Base-by-base conservation (phyloP, 2,329 filamentous ascomycete species). In the Aspergillus chevalieri region DNA sequence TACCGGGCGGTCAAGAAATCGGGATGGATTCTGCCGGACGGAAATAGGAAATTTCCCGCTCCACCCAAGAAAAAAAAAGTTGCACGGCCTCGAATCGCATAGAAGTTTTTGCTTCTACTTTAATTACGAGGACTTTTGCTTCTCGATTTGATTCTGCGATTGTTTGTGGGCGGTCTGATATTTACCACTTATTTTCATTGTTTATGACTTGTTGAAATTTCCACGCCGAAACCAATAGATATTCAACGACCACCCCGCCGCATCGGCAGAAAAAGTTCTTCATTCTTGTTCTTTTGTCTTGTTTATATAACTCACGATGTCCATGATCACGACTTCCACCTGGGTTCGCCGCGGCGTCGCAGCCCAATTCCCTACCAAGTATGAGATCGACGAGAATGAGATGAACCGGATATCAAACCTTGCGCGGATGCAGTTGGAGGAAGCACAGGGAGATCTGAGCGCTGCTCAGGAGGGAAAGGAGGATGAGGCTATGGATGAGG, bases 401-500 rank as follows among this genome's bases (percentile, higher is more conserved):
- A 87, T 87, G 62, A 79, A 83, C 63, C 81, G 87, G 62, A 90
- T 90, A 73, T 85, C 85, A 14, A 78, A 80, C 64, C 76, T 90
- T 56, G 86, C 86, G 26, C 84, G 86, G 68, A 75, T 89, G 53
- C 86, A 95, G 72, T 80, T 96, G 28, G 89, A 96, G 64, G 93
- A 97, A 71, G 93, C 93, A 22, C 86, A 92, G 64, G 87, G 91
- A 24, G 91, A 93, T 64, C 73, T 95, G 53, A 82, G 86, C 57
- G 84, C 87, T 59, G 89, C 89, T 9, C 77, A 83, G 63, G 78
- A 77, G 50, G 68, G 67, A 33, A 68, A 69, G 62, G 38, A 19
- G 4, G 19, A 21, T 17, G 38, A 41, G 3, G 9, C 17, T 17
- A 19, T 19, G 15, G 57, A 58, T 49, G 64, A 69, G 33, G 68